phyloP scores from a whole-genome alignment of 768 basidiomycete genomes.

The Mycena galericulata region DNA sequence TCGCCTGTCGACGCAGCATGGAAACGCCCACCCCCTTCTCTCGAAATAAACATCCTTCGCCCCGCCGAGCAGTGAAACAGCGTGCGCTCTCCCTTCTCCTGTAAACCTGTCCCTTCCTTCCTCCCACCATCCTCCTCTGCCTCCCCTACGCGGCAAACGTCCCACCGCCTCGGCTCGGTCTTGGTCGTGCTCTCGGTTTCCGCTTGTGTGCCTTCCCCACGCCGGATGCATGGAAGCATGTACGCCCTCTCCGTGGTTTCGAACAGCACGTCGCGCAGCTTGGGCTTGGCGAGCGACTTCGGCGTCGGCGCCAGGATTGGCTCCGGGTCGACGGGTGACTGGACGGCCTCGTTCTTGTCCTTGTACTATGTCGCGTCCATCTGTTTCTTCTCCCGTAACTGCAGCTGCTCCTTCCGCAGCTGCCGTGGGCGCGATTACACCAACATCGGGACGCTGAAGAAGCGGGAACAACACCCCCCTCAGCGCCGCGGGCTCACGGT shows the following conservation, averaged over 20 bases:
- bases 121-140: background rate
- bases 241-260: slow-evolving; percentile 8
- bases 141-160: background rate
- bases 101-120: background rate
- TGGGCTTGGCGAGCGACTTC: background rate
- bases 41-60: slow-evolving; percentile 1
- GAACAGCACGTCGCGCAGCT: slow-evolving; percentile 21
- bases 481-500: slow-evolving; percentile 42
- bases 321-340: too few relatives aligned
- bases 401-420: background rate
- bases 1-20: slow-evolving; percentile 26
- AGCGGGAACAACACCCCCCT: slow-evolving; percentile 7
- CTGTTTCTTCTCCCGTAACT: too few relatives aligned
- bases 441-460: too few relatives aligned
- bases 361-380: too few relatives aligned
- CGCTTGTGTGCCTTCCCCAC: background rate
- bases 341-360: too few relatives aligned
- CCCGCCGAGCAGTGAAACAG: slow-evolving; percentile 16
- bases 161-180: too few relatives aligned
- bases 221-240: background rate
- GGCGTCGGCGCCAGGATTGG: too few relatives aligned
- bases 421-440: background rate
- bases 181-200: background rate
- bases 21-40: slow-evolving; percentile 23
- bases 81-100: background rate